phyloP scores from a whole-genome alignment of 805 yeast genomes.

The Suhomyces sp. region DNA sequence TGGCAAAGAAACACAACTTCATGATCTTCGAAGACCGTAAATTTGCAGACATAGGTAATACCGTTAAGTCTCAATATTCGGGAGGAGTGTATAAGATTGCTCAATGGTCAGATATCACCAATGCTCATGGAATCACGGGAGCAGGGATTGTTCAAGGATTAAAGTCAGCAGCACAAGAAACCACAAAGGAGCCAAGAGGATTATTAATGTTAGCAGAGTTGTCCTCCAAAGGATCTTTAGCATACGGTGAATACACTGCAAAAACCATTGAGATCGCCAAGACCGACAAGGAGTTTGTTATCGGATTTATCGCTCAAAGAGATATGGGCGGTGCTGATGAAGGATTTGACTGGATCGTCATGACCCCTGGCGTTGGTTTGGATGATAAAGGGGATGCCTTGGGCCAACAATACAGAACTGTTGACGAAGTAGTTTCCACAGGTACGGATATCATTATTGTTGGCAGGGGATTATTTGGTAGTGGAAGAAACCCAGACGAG shows the following conservation, averaged over 20 bases:
- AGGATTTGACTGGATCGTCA: slow-evolving; percentile 91
- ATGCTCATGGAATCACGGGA: slow-evolving; percentile 97
- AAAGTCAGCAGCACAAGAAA: slow-evolving; percentile 73
- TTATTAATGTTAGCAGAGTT: slow-evolving; percentile 93
- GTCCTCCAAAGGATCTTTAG: slow-evolving; percentile 90
- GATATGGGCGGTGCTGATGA: slow-evolving; percentile 80
- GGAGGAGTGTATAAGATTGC: slow-evolving; percentile 90
- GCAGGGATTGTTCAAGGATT: slow-evolving; percentile 88
- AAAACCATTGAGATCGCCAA: slow-evolving; percentile 86
- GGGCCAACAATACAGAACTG: slow-evolving; percentile 97
- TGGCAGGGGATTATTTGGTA: slow-evolving; percentile 96
- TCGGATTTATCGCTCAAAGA: slow-evolving; percentile 94
- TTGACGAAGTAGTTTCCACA: slow-evolving; percentile 72
- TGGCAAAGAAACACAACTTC: slow-evolving; percentile 81
- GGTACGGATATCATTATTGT: slow-evolving; percentile 97
- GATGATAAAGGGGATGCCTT: slow-evolving; percentile 95
- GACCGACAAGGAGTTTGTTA: slow-evolving; percentile 81
- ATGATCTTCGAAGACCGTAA: slow-evolving; percentile 95
- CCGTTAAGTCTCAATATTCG: slow-evolving; percentile 90
- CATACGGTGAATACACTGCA: slow-evolving; percentile 85
- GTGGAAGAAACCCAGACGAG: slow-evolving; percentile 84
- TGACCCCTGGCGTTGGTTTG: slow-evolving; percentile 98
- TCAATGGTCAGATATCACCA: slow-evolving; percentile 94
- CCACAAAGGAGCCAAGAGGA: slow-evolving; percentile 79
- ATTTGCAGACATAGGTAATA: slow-evolving; percentile 97